These are phyloP conservation scores for Talaromyces marneffei DNA, from an alignment of 2,329 filamentous ascomycete genomes.

Conservation along the genomic window DNA sequence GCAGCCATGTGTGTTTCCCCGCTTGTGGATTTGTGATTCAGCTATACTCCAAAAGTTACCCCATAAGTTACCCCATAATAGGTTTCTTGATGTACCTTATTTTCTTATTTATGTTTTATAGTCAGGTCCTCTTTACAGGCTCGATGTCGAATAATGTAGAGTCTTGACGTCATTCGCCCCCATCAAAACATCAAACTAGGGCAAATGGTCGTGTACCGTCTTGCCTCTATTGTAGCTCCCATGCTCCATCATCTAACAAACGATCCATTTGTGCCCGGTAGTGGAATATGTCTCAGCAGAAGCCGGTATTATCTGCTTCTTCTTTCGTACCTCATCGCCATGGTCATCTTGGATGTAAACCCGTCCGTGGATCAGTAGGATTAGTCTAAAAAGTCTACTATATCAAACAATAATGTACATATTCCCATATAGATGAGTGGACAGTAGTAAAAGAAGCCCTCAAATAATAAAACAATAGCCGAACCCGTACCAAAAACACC, in stretches of 20 bases:
- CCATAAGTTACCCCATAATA: too few species aligned
- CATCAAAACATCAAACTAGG: neutral
- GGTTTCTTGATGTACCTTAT: too few species aligned
- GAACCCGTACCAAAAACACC: conserved; percentile 18
- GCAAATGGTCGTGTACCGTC: neutral
- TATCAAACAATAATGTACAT: conserved; percentile 6
- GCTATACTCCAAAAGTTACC: too few species aligned
- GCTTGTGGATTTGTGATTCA: neutral
- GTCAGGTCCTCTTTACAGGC: neutral
- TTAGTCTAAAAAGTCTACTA: neutral
- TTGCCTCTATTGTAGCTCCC: neutral
- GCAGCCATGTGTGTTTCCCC: neutral
- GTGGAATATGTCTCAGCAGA: neutral
- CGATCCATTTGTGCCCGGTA: too few species aligned
- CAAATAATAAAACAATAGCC: neutral
- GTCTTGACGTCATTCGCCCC: conserved; percentile 8
- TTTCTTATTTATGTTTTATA: neutral
- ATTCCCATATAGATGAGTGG: conserved; percentile 5
- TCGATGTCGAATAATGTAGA: neutral
- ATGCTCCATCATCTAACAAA: neutral
- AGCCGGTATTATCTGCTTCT: neutral
- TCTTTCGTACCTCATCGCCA: neutral
- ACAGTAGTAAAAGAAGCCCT: neutral
- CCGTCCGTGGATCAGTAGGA: too few species aligned
- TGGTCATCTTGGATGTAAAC: too few species aligned